Percentiles rank a stretch among this genome's conserved stretches.
These are phyloP conservation scores for Ormosia semicastrata DNA, from an alignment of 306 rosid species.

Conservation along the genomic window DNA sequence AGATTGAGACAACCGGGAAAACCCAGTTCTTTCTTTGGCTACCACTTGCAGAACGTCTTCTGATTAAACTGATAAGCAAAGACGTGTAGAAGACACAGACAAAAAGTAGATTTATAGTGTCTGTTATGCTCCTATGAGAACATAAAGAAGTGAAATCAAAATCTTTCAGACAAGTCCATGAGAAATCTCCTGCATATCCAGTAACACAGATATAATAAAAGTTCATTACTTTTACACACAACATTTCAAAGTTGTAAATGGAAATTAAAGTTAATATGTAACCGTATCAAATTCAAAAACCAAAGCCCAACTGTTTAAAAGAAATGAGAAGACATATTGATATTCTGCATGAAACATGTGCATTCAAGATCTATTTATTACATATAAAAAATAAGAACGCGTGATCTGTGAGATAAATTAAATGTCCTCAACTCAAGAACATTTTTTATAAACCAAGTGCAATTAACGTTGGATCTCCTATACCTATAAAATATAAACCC, in stretches of 20 bases:
- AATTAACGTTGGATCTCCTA: too few species aligned
- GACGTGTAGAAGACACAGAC: constrained; percentile 29
- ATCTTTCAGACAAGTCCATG: constrained; percentile 46
- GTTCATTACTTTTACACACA: background rate
- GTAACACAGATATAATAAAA: constrained; percentile 1
- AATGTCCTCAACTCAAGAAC: too few species aligned
- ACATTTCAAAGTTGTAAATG: background rate
- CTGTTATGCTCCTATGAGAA: constrained; percentile 39
- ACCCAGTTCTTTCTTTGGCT: constrained; percentile 32
- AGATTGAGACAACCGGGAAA: constrained; percentile 37
- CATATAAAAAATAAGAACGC: background rate
- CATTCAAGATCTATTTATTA: background rate
- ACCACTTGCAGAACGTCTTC: constrained; percentile 14
- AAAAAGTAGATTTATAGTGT: constrained; percentile 42
- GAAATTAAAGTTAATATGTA: background rate
- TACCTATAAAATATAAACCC: too few species aligned
- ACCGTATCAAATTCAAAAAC: background rate
- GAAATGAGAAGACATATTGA: background rate
- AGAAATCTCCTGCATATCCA: constrained; percentile 37
- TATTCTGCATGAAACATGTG: background rate
- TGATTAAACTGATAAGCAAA: constrained; percentile 24
- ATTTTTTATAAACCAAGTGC: too few species aligned
- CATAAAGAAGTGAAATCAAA: constrained; percentile 45
- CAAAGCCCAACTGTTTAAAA: background rate
- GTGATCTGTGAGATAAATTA: background rate